Evolutionary conservation across 2,329 filamentous ascomycete species (phyloP).

Genomic region (Raffaelea deltoideospora): DNA sequence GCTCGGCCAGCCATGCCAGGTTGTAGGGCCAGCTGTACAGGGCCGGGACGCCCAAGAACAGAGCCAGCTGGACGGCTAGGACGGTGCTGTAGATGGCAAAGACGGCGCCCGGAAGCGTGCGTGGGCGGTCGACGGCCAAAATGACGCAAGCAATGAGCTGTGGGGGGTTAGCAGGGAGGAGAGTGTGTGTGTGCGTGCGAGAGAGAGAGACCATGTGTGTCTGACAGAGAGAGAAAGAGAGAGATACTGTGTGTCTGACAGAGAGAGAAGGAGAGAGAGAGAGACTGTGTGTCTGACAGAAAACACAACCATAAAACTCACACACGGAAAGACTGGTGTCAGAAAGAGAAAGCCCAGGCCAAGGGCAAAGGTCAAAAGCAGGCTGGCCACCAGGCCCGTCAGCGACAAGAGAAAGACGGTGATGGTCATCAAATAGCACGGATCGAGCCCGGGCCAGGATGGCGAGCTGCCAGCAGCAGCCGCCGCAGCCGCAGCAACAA

Average conservation of each 20-base stretch:
- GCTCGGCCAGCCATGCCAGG: conserved; percentile 14
- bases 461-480: no score
- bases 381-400: conserved; percentile 15
- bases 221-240: background rate
- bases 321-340: conserved; percentile 20
- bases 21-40: conserved; percentile 10
- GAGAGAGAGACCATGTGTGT: background rate
- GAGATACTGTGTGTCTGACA: background rate
- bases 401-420: conserved; percentile 21
- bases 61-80: conserved; percentile 15
- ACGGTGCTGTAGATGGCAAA: conserved; percentile 16
- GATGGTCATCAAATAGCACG: conserved; percentile 16
- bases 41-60: conserved; percentile 18
- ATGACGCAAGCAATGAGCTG: conserved; percentile 9
- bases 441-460: no score
- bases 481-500: no score
- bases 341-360: conserved; percentile 14
- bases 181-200: no score
- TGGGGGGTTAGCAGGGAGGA: no score
- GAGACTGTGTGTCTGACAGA: no score
- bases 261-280: background rate
- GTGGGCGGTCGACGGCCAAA: conserved; percentile 16
- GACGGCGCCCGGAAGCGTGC: conserved; percentile 13
- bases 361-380: conserved; percentile 7
- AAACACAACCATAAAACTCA: conserved; percentile 13